Evolutionary conservation across 768 basidiomycete genomes (phyloP), one percentile per base, ranked within the genome.

Genomic region (Lactifluus piperatus): DNA sequence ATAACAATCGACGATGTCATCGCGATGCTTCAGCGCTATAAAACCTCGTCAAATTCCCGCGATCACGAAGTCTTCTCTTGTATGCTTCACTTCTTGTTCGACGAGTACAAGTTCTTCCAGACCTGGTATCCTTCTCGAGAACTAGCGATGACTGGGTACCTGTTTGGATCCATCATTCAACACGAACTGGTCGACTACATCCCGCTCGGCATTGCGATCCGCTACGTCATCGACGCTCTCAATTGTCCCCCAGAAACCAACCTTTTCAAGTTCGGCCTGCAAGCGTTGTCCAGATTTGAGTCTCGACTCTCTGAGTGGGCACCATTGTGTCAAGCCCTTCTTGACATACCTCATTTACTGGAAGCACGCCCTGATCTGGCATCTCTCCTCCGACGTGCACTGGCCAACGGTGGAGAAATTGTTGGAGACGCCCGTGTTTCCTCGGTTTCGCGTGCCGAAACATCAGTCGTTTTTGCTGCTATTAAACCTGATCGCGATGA

Each of bases 51-150:
- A 32, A 90, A 87, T 65, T 74, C 85, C 46, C 84, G 85, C 56
- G 94, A 97, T 66, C 92, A 95, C 70, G 93, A 98, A 73, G 83
- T 97, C 62, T 97, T 97, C 70, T 97, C 94, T n/a, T 97, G 94
- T 82, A 97, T 97, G 85, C 86, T 99, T 51, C 94, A 97, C 76
- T 95, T 97, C 78, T 82, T 99, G 45, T 97, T 99, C 74, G 97
- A 98, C 82, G 97, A 99, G 75, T 97, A 97, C 83, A 94, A 94
- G 68, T 99, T 97, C 79, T 97, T 98, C 83, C 92, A 95, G 69
- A 88, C 89, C 41, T 97, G 88, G 73, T 93, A 93, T 68, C 97
- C 97, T 26, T 79, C 89, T 39, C 88, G 94, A 64, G 94, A 98
- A 74, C 80, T 98, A 47, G 84, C 86, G 53, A 93, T 98, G 85